A percentile compares a stretch with the other conserved stretches of the same genome.
These are phyloP conservation scores for Cardamine resedifolia DNA, from an alignment of 345 rosid genomes.

Conservation along the genomic window DNA sequence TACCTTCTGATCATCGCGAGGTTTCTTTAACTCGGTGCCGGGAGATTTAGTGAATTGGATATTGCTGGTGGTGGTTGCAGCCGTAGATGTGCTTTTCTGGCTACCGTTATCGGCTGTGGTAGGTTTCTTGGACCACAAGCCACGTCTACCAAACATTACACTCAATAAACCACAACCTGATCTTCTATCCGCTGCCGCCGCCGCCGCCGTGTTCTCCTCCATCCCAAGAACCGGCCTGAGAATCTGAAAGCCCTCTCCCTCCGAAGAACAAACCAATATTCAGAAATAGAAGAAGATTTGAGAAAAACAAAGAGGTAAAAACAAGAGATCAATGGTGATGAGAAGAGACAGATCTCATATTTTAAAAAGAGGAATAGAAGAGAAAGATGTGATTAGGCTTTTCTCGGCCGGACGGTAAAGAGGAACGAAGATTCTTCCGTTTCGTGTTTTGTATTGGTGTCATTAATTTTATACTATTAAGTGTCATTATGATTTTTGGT, in stretches of 20 bases:
- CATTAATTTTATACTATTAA: conserved; percentile 33
- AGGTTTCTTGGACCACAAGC: conserved; percentile 58
- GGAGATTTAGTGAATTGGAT: conserved; percentile 44
- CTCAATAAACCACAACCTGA: conserved; percentile 67
- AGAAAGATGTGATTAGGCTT: conserved; percentile 21
- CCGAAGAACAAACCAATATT: neutral
- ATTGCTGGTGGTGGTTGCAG: conserved; percentile 42
- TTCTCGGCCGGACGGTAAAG: conserved; percentile 29
- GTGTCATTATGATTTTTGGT: conserved; percentile 23
- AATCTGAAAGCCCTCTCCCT: neutral
- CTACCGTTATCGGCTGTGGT: conserved; percentile 34
- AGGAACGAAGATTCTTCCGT: conserved; percentile 37
- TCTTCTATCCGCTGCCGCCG: conserved; percentile 57
- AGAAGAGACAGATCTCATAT: conserved; percentile 24
- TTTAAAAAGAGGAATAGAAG: conserved; percentile 14
- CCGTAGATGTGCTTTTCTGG: conserved; percentile 43
- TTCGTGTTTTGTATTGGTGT: conserved; percentile 34
- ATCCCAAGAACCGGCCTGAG: conserved; percentile 32
- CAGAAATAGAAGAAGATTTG: neutral
- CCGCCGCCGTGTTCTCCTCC: conserved; percentile 36
- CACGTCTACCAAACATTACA: conserved; percentile 62
- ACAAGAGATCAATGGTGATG: conserved; percentile 14
- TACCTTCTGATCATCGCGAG: conserved; percentile 51
- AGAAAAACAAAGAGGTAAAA: neutral
- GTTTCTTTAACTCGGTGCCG: conserved; percentile 38